phyloP scores from a whole-genome alignment of 148 eudicot species.

The Tetragonia tetragonoides region DNA sequence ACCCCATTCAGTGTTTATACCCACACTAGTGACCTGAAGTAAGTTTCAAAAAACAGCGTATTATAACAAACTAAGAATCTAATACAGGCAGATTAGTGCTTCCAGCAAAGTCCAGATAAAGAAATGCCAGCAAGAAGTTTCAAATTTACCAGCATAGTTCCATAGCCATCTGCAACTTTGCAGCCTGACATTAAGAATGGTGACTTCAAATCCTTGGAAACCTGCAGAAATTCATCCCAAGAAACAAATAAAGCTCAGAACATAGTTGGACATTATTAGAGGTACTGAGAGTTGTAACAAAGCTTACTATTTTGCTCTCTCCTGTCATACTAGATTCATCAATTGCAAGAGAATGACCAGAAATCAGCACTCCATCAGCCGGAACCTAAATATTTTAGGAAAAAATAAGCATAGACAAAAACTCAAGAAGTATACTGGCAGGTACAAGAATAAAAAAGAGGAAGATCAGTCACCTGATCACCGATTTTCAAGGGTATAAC shows the following conservation, averaged over 20 bases:
- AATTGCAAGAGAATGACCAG: slow-evolving; percentile 86
- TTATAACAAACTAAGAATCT: slow-evolving; percentile 1
- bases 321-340: slow-evolving; percentile 99
- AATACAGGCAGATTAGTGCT: neutral
- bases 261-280: neutral
- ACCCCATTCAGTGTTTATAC: slow-evolving; percentile 97
- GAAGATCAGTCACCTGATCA: slow-evolving; percentile 65
- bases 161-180: slow-evolving; percentile 96
- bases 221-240: slow-evolving; percentile 39
- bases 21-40: slow-evolving; percentile 85
- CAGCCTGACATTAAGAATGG: slow-evolving; percentile 97
- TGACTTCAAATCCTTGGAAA: slow-evolving; percentile 54
- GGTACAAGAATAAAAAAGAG: neutral
- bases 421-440: neutral
- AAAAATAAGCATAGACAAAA: slow-evolving; percentile 6
- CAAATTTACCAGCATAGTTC: slow-evolving; percentile 77
- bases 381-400: slow-evolving; percentile 55
- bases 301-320: slow-evolving; percentile 89
- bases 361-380: slow-evolving; percentile 83
- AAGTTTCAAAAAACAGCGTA: neutral
- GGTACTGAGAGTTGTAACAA: neutral
- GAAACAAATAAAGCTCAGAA: slow-evolving; percentile 1
- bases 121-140: neutral
- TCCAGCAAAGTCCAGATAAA: neutral
- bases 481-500: slow-evolving; percentile 84